These are phyloP conservation scores for Aspergillus coremiiformis DNA, from an alignment of 495 filamentous ascomycete genomes.

Conservation along the genomic window DNA sequence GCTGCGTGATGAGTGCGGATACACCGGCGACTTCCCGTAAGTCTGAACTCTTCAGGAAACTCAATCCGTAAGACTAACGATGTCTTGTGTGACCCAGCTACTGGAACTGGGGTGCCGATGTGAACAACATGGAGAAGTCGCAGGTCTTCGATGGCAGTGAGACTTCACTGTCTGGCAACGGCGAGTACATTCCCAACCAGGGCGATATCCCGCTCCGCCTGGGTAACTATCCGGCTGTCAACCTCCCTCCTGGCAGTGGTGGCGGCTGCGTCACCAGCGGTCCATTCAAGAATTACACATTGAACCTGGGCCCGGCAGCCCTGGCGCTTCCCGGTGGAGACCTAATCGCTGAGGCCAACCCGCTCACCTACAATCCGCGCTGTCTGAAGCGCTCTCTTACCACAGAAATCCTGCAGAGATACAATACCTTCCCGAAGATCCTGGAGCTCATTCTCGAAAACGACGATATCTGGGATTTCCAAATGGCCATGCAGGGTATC, in stretches of 20 bases:
- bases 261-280: conserved; percentile 59
- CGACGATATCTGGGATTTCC: conserved; percentile 44
- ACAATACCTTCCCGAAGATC: conserved; percentile 45
- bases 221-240: conserved; percentile 14
- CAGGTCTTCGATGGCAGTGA: conserved; percentile 57
- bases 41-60: neutral
- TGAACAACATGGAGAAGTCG: conserved; percentile 44
- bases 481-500: conserved; percentile 44
- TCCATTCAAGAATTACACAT: conserved; percentile 45
- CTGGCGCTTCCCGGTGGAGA: conserved; percentile 25
- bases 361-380: conserved; percentile 49
- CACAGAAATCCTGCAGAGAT: conserved; percentile 34
- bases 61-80: neutral
- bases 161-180: conserved; percentile 57
- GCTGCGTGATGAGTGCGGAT: conserved; percentile 63
- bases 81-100: conserved; percentile 28
- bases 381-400: conserved; percentile 62
- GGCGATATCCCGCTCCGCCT: conserved; percentile 18
- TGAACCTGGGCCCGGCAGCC: conserved; percentile 47
- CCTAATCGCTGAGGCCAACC: conserved; percentile 10
- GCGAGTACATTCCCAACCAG: conserved; percentile 34
- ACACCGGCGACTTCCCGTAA: conserved; percentile 42
- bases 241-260: conserved; percentile 45
- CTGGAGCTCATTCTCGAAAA: conserved; percentile 39
- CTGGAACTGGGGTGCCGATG: conserved; percentile 59